A percentile compares a stretch with the other conserved stretches of the same genome.
These are phyloP conservation scores for Leccinum rimulosum DNA, from an alignment of 768 basidiomycete species.

Conservation along the genomic window DNA sequence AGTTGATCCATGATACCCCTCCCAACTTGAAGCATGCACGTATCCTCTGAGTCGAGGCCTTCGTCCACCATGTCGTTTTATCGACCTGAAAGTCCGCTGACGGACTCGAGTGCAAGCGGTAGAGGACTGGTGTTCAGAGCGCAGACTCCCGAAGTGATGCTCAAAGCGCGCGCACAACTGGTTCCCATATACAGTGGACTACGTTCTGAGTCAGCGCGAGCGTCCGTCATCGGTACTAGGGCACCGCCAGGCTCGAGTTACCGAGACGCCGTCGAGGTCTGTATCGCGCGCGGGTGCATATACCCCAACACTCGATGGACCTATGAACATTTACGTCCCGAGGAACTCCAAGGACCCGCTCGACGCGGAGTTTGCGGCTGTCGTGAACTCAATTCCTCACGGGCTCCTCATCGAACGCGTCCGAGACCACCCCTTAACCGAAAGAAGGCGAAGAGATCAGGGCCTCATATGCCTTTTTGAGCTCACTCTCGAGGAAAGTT, in stretches of 20 bases:
- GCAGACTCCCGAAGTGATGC: slow-evolving; percentile 66
- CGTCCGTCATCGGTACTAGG: slow-evolving; percentile 39
- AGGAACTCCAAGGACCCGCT: slow-evolving; percentile 74
- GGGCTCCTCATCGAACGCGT: slow-evolving; percentile 76
- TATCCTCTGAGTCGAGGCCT: slow-evolving; percentile 69
- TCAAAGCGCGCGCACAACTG: slow-evolving; percentile 60
- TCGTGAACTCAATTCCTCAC: slow-evolving; percentile 77
- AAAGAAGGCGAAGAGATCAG: slow-evolving; percentile 76
- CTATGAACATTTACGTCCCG: slow-evolving; percentile 62
- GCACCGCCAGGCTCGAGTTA: slow-evolving; percentile 71
- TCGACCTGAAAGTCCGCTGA: slow-evolving; percentile 51
- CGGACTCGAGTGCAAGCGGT: slow-evolving; percentile 33
- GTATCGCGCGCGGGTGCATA: slow-evolving; percentile 63
- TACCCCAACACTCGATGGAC: slow-evolving; percentile 55
- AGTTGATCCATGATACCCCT: slow-evolving; percentile 84
- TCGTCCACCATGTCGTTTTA: slow-evolving; percentile 70
- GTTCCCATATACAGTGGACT: slow-evolving; percentile 51
- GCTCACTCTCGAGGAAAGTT: slow-evolving; percentile 65
- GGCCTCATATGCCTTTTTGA: slow-evolving; percentile 83
- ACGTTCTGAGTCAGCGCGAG: slow-evolving; percentile 36
- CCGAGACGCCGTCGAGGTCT: slow-evolving; percentile 67
- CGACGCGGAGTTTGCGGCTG: slow-evolving; percentile 70
- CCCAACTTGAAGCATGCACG: slow-evolving; percentile 54
- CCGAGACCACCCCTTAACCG: slow-evolving; percentile 73
- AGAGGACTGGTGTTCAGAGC: slow-evolving; percentile 43